Base-by-base conservation (phyloP, 306 rosid species). In the Vigna angularis region DNA sequence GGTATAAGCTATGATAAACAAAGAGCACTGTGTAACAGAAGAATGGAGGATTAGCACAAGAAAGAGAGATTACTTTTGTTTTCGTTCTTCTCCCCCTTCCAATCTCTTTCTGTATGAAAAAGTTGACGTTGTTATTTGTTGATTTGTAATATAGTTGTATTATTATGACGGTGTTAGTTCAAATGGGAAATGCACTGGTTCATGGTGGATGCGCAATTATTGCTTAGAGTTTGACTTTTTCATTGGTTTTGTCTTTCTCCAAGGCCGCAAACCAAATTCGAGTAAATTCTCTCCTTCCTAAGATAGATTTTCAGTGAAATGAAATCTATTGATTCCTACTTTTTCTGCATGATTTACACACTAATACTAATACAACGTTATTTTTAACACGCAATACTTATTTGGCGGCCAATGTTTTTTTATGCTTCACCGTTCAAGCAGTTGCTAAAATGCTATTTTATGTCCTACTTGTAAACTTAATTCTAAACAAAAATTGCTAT, bases 141-240 rank as follows among this genome's bases (percentile, higher is more conserved):
- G 34, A 58, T 76, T 71, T 78, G 73, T 79, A 86, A 64, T 85
- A 75, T 86, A 56, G 70, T 81, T 34, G 79, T 81, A 55, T 82
- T 80, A 58, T 42, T 44, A 44, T 10, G 48, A 44, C 82, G 82
- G 68, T 78, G 81, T 74, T 81, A 66, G 79, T 74, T 81, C 18
- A 57, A 56, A 81, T 57, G 57, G 73, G 76, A 78, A 64, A 78
- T 71, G 81, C 85, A 80, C 64, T 73, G 24, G 83, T 77, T 81
- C 59, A 51, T 83, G 48, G 83, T 82, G 79, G 73, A 47, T 83
- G 88, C 95, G 94, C 87, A 82, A 89, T 88, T 83, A 83, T 85
- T 87, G 97, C 83, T 32, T 49, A 56, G 51, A 18, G 55, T 83
- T 90, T 87, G 95, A 92, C 96, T 42, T 79, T 83, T 86, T 87